phyloP scores from a whole-genome alignment of 1,284 basidiomycete genomes.

The Ceratobasidium sp. region DNA sequence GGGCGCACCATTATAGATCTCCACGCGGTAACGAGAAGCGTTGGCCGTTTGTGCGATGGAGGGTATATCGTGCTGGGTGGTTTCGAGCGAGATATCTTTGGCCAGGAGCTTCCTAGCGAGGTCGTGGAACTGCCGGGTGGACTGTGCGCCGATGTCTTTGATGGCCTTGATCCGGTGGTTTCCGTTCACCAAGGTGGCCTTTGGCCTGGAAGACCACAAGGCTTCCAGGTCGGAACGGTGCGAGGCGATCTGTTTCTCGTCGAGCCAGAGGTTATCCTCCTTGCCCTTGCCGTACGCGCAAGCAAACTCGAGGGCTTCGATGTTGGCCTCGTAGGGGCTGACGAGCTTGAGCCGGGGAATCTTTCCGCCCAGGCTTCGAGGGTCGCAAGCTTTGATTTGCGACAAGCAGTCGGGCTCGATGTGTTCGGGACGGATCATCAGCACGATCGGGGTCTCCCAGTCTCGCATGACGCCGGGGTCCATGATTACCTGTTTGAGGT shows the following conservation, averaged over 20 bases:
- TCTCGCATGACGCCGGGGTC: not conserved
- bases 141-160: not conserved
- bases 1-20: not conserved
- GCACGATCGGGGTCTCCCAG: not conserved
- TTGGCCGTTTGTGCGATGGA: not conserved
- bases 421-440: not conserved
- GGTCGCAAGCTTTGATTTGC: not conserved
- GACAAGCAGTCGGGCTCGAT: not conserved
- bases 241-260: too few relatives aligned
- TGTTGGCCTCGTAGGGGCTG: not conserved
- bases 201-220: not conserved
- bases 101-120: not conserved
- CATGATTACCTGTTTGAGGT: not conserved
- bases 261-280: not conserved
- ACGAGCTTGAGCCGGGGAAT: not conserved
- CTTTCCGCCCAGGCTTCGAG: not conserved
- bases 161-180: not conserved
- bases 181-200: not conserved
- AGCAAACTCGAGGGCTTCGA: not conserved
- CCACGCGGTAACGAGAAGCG: not conserved
- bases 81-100: not conserved
- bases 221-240: not conserved
- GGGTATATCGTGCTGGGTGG: not conserved
- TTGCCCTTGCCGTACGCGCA: not conserved
- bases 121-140: not conserved